Conservation (phyloP, 192 early-diverging fungal species). For the Martensiomyces pterosporus region DNA sequence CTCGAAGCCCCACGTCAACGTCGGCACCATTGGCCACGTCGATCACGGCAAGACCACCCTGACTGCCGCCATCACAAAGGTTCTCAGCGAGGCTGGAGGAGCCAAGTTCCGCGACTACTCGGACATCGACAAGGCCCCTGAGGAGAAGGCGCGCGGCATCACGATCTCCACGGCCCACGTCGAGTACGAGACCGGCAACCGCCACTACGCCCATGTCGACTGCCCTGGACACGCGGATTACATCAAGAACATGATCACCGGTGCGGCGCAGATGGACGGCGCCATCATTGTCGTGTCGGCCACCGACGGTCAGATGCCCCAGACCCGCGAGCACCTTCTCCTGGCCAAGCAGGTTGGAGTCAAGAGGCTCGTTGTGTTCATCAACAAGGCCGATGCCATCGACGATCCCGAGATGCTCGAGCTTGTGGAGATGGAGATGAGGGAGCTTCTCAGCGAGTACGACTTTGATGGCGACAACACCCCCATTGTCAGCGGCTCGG, state of each 20-base stretch:
- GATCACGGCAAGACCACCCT: constrained; percentile 99
- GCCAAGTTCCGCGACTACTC: constrained; percentile 94
- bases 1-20: constrained; percentile 96
- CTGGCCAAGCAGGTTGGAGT: constrained; percentile 96
- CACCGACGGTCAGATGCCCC: constrained; percentile 97
- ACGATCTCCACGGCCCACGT: constrained; percentile 97
- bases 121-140: constrained; percentile 97
- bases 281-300: constrained; percentile 98
- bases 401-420: constrained; percentile 98
- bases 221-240: constrained; percentile 99
- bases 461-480: constrained; percentile 88
- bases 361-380: constrained; percentile 87
- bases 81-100: constrained; percentile 71
- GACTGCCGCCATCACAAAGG: constrained; percentile 98
- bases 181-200: constrained; percentile 86
- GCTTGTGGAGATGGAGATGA: constrained; percentile 99
- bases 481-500: constrained; percentile 90
- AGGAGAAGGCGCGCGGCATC: constrained; percentile 97
- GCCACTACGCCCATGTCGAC: constrained; percentile 96
- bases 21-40: constrained; percentile 98
- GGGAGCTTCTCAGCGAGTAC: constrained; percentile 87
- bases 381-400: constrained; percentile 98
- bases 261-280: constrained; percentile 97
- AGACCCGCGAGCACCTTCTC: constrained; percentile 97
- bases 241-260: constrained; percentile 99